Base-by-base conservation (phyloP, 306 rosid genomes). In the Fragaria vesca region DNA sequence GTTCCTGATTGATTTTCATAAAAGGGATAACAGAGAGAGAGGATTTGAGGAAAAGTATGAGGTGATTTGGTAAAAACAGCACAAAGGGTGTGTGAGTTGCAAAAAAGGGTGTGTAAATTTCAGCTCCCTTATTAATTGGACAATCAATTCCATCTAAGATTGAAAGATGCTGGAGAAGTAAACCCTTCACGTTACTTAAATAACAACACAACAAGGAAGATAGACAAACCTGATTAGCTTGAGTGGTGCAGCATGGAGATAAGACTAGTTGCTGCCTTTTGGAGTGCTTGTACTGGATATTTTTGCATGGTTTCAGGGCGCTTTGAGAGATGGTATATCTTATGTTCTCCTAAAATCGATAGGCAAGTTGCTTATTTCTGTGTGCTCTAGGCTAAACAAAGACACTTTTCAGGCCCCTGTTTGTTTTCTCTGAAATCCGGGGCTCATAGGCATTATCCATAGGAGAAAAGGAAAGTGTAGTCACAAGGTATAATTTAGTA, bases 201-300 rank as follows among this genome's bases (percentile, higher is more conserved):
- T 4, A 15, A 15, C 17, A 63, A 43, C 46, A 63, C 28, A 61
- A 11, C 68, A 34, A 65, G 45, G 45, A 32, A 32, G 24, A 65
- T 65, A 36, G 58, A 13, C 20, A 15, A 69, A 21, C 54, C 47
- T 69, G 45, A 60, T 75, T 66, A 75, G 38, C 52, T n/a, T 8
- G 24, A 17, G 32, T 46, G 48, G n/a, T 63, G 58, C 3, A 45
- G 36, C 11, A 40, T 42, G 24, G 55, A 42, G 69, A 57, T 40
- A 21, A 55, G 69, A 58, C 69, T 40, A 30, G 57, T 34, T 74
- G 55, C 77, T 58, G 69, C n/a, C 21, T 51, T 58, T 42, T 38
- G 16, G 51, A n/a, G 66, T 73, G 6, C 34, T 38, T 38, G 42
- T 38, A 38, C 42, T 38, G 42, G 42, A 38, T 38, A 38, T 38